Conservation (phyloP, 208 protist species). For the Herpetomonas tarakana region DNA sequence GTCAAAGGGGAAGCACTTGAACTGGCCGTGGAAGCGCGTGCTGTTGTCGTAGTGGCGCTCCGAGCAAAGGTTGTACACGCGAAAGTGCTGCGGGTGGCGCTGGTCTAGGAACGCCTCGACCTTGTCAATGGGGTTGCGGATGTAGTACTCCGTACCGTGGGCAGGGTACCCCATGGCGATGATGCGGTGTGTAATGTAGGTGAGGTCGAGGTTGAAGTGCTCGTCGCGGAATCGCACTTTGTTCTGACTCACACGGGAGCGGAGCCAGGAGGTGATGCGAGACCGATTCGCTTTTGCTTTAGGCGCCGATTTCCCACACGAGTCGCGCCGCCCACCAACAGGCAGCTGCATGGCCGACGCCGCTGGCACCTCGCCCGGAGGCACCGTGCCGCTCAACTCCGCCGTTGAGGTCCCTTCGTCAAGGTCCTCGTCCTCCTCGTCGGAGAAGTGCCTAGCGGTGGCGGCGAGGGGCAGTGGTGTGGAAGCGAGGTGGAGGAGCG, state of each 20-base stretch:
- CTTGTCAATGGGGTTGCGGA: constrained; percentile 92
- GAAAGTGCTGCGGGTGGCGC: constrained; percentile 86
- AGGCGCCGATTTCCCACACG: neutral
- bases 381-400: too few relatives aligned
- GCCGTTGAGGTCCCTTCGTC: too few relatives aligned
- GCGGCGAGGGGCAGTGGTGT: too few relatives aligned
- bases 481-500: too few relatives aligned
- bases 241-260: constrained; percentile 86
- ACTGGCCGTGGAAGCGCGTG: constrained; percentile 49
- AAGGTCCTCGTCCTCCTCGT: too few relatives aligned
- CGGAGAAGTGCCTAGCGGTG: too few relatives aligned
- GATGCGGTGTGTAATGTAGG: constrained; percentile 88
- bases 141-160: constrained; percentile 86
- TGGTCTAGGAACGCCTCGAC: constrained; percentile 92
- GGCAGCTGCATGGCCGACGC: too few relatives aligned
- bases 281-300: constrained; percentile 4
- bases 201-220: constrained; percentile 93
- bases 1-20: constrained; percentile 87
- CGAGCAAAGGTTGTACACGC: constrained; percentile 92
- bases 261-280: constrained; percentile 28
- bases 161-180: constrained; percentile 94
- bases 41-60: constrained; percentile 84
- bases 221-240: constrained; percentile 86
- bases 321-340: too few relatives aligned
- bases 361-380: too few relatives aligned